Base-by-base conservation (phyloP, 495 filamentous ascomycete species). In the Lasiosphaeriaceae sp. region DNA sequence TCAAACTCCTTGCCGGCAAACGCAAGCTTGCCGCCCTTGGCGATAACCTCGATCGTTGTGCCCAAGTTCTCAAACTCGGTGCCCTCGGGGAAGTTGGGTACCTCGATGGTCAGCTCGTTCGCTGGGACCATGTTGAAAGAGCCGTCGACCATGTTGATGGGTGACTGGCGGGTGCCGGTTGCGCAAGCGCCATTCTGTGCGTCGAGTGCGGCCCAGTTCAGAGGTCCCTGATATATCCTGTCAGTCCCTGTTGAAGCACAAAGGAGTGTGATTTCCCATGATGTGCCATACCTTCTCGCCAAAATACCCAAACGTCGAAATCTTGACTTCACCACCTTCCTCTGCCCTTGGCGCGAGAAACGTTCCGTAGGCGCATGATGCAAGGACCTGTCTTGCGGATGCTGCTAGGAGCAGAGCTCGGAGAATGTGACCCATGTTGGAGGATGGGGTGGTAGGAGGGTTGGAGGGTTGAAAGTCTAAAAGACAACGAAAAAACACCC, bases 31-130 rank as follows among this genome's bases (percentile, higher is more conserved):
- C 71, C 76, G 2, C 66, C 64, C 21, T 67, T 71, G 23, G 71
- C 66, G 47, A 77, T 71, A 43, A 83, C 77, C 74, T 87, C 79
- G 37, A 87, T 70, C 0, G 78, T 82, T n/a, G 78, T 75, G 44
- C 82, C 82, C 11, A 84, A 69, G 61, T 86, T 85, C 71, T 83
- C 78, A 55, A 86, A 83, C 41, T 77, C 70, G 53, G 75, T 74
- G 0, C 72, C 73, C 4, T 72, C 62, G 16, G 67, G 59, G 57
- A 68, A 67, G 35, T 71, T 62, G 41, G 70, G 68, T 35, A 74
- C 59, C 3, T 55, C 59, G 39, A 77, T 50, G 35, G 61, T 47
- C 39, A 71, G 29, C 21, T 79, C 69, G 29, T 69, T 63, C 19
- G 67, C 66, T 20, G 76, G 63, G 12, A 80, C 66, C 55, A 76